phyloP scores from a whole-genome alignment of 441 rosid genomes.

The Metrosideros polymorpha region DNA sequence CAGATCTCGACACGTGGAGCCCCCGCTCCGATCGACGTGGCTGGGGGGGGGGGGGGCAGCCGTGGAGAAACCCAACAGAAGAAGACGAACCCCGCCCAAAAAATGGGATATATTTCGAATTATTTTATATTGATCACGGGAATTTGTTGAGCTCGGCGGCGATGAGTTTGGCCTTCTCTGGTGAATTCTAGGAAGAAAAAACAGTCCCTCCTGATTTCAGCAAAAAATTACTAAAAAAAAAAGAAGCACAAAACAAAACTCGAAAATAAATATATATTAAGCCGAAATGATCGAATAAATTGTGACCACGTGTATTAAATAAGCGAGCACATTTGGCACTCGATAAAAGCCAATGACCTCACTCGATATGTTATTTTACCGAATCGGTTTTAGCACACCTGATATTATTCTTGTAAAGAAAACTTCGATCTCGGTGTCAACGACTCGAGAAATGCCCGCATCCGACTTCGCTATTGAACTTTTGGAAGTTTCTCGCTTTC shows the following conservation, averaged over 20 bases:
- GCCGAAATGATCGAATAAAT: not conserved
- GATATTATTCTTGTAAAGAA: not conserved
- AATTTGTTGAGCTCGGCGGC: not conserved
- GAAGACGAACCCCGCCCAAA: not conserved
- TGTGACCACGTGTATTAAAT: not conserved
- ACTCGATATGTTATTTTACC: too few species aligned
- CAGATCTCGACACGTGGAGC: constrained; percentile 1
- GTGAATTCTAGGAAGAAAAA: not conserved
- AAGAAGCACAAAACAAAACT: too few species aligned
- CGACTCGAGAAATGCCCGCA: too few species aligned
- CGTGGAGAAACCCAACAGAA: not conserved
- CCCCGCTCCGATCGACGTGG: not conserved
- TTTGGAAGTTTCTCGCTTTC: not conserved
- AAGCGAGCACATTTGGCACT: rapidly evolving
- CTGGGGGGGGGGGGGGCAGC: too few species aligned
- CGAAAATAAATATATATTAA: not conserved
- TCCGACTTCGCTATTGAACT: rapidly evolving
- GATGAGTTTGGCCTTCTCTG: not conserved
- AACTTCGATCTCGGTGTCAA: too few species aligned
- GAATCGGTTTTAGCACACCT: not conserved
- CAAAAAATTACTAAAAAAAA: not conserved
- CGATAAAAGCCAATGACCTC: not conserved
- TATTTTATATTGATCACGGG: not conserved
- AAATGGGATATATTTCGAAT: not conserved
- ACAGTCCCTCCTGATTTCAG: not conserved